Base-by-base conservation (phyloP, 768 basidiomycete genomes). In the Suillus placidus region DNA sequence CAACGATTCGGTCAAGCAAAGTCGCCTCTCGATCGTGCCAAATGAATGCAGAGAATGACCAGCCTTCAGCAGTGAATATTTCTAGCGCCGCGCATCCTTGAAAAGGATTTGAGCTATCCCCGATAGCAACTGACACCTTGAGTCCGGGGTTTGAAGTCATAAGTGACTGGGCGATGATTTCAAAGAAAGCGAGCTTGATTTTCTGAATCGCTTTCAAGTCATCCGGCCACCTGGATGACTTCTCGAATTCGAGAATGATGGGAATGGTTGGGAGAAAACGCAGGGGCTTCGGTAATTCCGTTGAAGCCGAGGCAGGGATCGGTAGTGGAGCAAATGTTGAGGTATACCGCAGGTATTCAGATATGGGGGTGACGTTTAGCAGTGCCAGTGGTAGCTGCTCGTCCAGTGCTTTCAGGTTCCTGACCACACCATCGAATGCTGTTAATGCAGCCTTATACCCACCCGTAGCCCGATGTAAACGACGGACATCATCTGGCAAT, bases 211-310 rank as follows among this genome's bases (percentile, higher is more conserved):
- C 95, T 20, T 82, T 84, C 5, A 99, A 83, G 69, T 99, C 95
- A 72, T 99, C 96, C 0, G 97, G 97, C 97, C 97, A 99, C 67
- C 87, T 86, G 0, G 90, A 88, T 0, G 95, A 97, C 67, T 90
- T 92, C 74, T 99, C 97, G 71, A 98, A 97, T 75, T 96, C 92
- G 38, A 99, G 77, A 30, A 95, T 75, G 57, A 95, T 79, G 16
- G 91, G 86, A 68, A 95, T 91, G 3, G 86, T 83, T 0, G 89
- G 85, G 14, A 90, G 73, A 72, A 90, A 91, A 12, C 86, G 85
- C 12, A 91, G 87, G 62, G 86, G 86, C 1, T 78, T 71, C 0
- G 89, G 88, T 6, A 92, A 77, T 3, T 79, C 75, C 6, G 84
- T 73, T 7, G 82, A 80, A 23, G 88, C 77, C 6, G 85, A 82